phyloP scores from a whole-genome alignment of 1,139 yeast species.

The Lodderomyces orthopsilosis region DNA sequence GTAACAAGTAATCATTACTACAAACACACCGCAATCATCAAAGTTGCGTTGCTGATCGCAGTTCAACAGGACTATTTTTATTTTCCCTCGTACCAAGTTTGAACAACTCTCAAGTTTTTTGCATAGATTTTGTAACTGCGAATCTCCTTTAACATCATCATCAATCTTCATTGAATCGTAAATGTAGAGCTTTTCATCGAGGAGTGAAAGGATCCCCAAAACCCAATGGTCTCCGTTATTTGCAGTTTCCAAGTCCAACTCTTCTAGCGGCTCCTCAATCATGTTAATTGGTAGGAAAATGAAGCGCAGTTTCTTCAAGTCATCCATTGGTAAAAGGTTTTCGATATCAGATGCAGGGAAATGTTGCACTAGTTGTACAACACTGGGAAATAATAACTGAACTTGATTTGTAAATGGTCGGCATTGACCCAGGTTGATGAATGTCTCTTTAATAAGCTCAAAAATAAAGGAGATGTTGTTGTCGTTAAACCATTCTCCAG shows the following conservation, averaged over 20 bases:
- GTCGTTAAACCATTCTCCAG: constrained; percentile 74
- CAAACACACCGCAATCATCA: constrained; percentile 47
- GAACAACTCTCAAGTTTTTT: constrained; percentile 24
- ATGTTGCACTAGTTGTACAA: constrained; percentile 40
- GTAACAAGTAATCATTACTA: constrained; percentile 40
- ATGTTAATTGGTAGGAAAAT: constrained; percentile 42
- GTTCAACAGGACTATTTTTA: constrained; percentile 26
- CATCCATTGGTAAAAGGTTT: constrained; percentile 29
- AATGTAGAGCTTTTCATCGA: constrained; percentile 32
- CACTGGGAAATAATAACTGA: constrained; percentile 35
- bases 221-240: constrained; percentile 49
- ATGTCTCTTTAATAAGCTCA: constrained; percentile 44
- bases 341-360: constrained; percentile 33
- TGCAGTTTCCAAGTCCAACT: constrained; percentile 26
- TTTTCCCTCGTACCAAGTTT: constrained; percentile 16
- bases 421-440: constrained; percentile 9
- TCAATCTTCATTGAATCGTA: constrained; percentile 40
- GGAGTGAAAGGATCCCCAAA: constrained; percentile 29
- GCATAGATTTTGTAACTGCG: constrained; percentile 19
- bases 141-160: constrained; percentile 20
- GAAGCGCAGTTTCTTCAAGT: constrained; percentile 31
- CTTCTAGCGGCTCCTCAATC: constrained; percentile 26
- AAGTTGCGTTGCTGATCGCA: constrained; percentile 46
- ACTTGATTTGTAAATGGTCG: constrained; percentile 24
- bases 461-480: constrained; percentile 63